Evolutionary conservation across 805 yeast genomes (phyloP).

Genomic region (Tetrapisispora pingtungensis): DNA sequence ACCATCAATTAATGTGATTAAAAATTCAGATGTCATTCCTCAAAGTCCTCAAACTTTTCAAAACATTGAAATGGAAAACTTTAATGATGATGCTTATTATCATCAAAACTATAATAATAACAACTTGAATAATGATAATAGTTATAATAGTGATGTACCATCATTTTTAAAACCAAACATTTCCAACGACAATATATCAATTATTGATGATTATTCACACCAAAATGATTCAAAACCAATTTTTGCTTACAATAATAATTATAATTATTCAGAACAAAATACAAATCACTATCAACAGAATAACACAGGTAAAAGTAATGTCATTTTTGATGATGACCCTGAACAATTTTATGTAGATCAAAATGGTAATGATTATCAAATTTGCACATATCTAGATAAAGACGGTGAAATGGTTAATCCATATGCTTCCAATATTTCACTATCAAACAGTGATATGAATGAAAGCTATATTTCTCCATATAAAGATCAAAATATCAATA

Average conservation of each 20-base stretch:
- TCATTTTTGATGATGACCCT: constrained; percentile 9
- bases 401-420: constrained; percentile 31
- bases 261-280: background rate
- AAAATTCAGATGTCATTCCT: constrained; percentile 2
- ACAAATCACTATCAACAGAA: background rate
- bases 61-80: background rate
- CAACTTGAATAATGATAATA: background rate
- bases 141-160: background rate
- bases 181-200: background rate
- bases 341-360: constrained; percentile 25
- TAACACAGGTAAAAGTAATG: background rate
- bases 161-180: background rate
- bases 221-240: constrained; percentile 3
- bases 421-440: constrained; percentile 6
- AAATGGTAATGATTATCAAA: constrained; percentile 29
- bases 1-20: constrained; percentile 2
- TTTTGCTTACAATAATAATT: background rate
- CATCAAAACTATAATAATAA: background rate
- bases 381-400: constrained; percentile 26
- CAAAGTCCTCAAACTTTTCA: constrained; percentile 1
- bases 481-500: background rate
- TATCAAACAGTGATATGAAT: background rate
- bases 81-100: constrained; percentile 1
- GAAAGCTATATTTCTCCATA: constrained; percentile 1
- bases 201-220: constrained; percentile 1